Evolutionary conservation across 306 rosid species (phyloP), one percentile per base, ranked within the genome.

Genomic region (Castanea crenata): DNA sequence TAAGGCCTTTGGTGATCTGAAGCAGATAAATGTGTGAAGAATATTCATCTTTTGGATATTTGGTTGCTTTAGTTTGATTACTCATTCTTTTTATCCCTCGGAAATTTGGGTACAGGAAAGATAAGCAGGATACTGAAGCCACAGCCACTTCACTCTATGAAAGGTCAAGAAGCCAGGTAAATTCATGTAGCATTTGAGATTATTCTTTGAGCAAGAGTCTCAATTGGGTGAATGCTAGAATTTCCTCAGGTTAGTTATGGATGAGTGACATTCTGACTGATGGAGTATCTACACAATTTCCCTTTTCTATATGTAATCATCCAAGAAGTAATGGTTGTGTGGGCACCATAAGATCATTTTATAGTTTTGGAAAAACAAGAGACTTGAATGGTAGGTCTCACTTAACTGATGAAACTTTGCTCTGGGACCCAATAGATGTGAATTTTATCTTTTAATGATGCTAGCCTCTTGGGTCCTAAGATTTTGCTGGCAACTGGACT

Each of bases 151-250:
- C 86, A 68, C 86, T 79, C 76, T 34, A 74, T 79, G 90, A 85
- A 80, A 70, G 73, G 77, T 89, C 92, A 69, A 87, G 81, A 81
- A 94, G 76, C 84, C 88, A 94, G 98, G 98, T 94, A 87, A 86
- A 65, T 84, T 57, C 29, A 65, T 32, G 55, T 73, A 38, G 52
- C 59, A 34, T 14, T 49, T 69, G 67, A 63, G 67, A 56, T 62
- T 74, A 56, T 52, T 75, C 29, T 64, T 55, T 82, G 11, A 44
- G 65, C 55, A 76, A 25, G 69, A 35, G 79, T 65, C 54, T 32
- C 20, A 19, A 35, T 72, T 84, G 32, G 21, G n/a, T 67, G 10
- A 44, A 70, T 76, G 69, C 46, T 27, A 76, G 78, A 63, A 27
- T 65, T 62, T 72, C 57, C 20, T 76, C 19, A 9, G 16, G 31